Evolutionary conservation across 2,329 filamentous ascomycete species (phyloP), one percentile per base, ranked within the genome.

Genomic region (Emergomyces pasteurianus): DNA sequence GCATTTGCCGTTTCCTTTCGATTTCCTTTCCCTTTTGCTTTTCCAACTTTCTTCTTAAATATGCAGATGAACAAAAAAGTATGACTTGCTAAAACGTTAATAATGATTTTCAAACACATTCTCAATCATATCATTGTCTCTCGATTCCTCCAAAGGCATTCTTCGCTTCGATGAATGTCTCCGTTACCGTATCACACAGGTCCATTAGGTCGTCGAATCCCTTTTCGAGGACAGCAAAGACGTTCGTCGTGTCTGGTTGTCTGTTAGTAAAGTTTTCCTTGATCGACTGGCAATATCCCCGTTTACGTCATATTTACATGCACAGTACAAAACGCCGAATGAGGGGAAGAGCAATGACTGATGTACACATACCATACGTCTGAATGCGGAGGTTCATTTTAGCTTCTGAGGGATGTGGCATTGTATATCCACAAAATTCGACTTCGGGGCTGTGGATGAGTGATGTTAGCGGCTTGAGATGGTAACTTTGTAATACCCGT

Each of bases 371-470:
- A 96, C 92, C 89, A 70, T 94, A 97, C 66, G 92, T 99, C 76
- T 99, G 94, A 64, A 99, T 97, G 69, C 94, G 85, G 64, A 99
- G 80, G 71, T 97, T 96, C 92, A 99, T 96, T 77, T 95, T 94
- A 47, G 86, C 80, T 76, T 99, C 94, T 46, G 92, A 95, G 58
- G 94, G 94, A 76, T 99, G 94, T 36, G 94, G 94, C 63, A 99
- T 97, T 8, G 92, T 90, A 75, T 99, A 99, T 63, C 92, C 94
- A 76, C 94, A 97, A 77, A 99, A 96, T 74, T 99, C 94, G 63
- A 99, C 94, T 65, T 94, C 86, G 36, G 94, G 92, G 74, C 92
- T 97, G 65, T 59, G 59, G n/a, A 23, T 18, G 21, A 58, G 23
- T 56, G 12, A 31, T 4, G 16, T 57, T 43, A 57, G 54, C 16